Percentiles rank a stretch among this genome's conserved stretches.
These are phyloP conservation scores for Citropsis articulata DNA, from an alignment of 345 rosid species.

Conservation along the genomic window DNA sequence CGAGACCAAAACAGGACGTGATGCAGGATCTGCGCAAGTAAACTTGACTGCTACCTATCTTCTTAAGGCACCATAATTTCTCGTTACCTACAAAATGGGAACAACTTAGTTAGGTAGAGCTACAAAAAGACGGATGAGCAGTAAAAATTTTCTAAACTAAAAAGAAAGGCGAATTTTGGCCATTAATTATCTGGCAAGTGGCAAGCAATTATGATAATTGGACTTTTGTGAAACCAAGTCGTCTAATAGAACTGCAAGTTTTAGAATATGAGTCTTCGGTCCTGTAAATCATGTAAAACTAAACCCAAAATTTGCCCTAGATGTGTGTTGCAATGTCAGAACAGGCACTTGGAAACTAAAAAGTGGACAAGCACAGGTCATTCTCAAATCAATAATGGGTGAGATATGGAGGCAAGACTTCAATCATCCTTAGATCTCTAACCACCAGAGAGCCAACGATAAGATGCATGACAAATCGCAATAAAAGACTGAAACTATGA, in stretches of 20 bases:
- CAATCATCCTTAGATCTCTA: not conserved
- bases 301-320: no score
- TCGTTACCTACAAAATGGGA: conserved; percentile 51
- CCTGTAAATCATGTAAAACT: not conserved
- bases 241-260: not conserved
- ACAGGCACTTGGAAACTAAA: not conserved
- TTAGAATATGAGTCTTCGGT: no score
- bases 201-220: not conserved
- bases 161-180: not conserved
- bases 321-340: not conserved
- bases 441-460: not conserved
- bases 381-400: not conserved
- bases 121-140: not conserved
- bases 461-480: not conserved
- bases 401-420: not conserved
- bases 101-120: not conserved
- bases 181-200: not conserved
- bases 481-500: no score
- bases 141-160: not conserved
- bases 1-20: not conserved
- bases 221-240: not conserved
- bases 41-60: conserved; percentile 23
- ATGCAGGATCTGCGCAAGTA: not conserved
- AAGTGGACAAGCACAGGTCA: not conserved
- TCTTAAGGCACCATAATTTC: conserved; percentile 91